Evolutionary conservation across 805 yeast genomes (phyloP), one percentile per base, ranked within the genome.

Genomic region (Wickerhamiella azyma): DNA sequence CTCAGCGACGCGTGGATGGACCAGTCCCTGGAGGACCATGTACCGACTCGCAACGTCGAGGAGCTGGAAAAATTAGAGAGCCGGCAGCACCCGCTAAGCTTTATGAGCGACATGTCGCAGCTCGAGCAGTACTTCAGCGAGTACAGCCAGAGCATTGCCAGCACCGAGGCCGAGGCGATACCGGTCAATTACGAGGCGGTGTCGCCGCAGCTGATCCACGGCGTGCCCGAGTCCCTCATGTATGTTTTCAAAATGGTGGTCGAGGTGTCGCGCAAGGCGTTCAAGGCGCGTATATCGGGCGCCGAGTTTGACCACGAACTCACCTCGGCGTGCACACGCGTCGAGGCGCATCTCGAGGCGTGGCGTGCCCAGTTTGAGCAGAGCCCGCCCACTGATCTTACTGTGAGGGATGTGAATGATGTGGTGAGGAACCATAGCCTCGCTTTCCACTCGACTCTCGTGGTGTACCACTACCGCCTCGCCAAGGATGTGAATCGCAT

Each of bases 171-270:
- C 16, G 40, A 42, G 28, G 17, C 29, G 14, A 37, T 43, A 19
- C 49, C 49, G 3, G 32, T 21, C 26, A 47, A 48, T 11, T 48
- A 47, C 14, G 52, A 47, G 32, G 52, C 57, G 26, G 55, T 52
- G 18, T 78, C 86, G 8, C 79, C 88, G 1, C 94, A 82, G 60
- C 83, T 88, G 0, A 66, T 85, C 42, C 85, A 83, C 59, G 94
- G 94, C 0, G 65, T 85, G 47, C 94, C 95, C 7, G 84, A 82
- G 56, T 81, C 94, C 2, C 65, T 85, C 37, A 79, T 84, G 46
- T 55, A 78, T 18, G 63, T 85, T 45, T 83, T 85, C 62, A 74
- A 81, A 48, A 84, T 81, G 51, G 78, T 82, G 13, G 85, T 81
- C 2, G 75, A 75, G 48, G 59, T 83, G 30, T 68, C 82, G 14